These are phyloP conservation scores for Metarhizium sp. DNA, from an alignment of 2,329 filamentous ascomycete genomes.

Conservation along the genomic window DNA sequence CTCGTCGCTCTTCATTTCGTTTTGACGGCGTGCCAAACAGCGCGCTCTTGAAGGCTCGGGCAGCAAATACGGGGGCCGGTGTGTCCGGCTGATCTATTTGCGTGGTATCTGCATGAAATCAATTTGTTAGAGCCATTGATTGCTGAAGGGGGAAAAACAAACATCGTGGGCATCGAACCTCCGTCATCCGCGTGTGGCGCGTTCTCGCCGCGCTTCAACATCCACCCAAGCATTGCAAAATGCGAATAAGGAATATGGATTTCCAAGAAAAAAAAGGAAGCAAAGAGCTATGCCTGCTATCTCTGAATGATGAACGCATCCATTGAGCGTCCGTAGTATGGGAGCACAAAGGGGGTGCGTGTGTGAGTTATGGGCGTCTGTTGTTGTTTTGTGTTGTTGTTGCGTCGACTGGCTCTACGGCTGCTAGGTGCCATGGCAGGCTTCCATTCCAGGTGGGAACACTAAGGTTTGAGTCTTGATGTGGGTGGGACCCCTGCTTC, in stretches of 20 bases:
- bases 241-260: background rate
- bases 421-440: too few relatives aligned
- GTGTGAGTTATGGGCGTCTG: background rate
- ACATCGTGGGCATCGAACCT: constrained; percentile 4
- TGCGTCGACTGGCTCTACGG: background rate
- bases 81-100: constrained; percentile 53
- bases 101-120: constrained; percentile 25
- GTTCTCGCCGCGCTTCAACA: constrained; percentile 37
- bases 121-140: background rate
- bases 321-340: background rate
- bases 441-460: too few relatives aligned
- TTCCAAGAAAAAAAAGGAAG: background rate
- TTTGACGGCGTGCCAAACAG: constrained; percentile 50
- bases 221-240: constrained; percentile 48
- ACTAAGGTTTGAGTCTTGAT: too few relatives aligned
- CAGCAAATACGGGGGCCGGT: constrained; percentile 57
- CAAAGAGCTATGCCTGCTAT: background rate
- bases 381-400: constrained; percentile 1
- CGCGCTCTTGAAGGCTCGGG: constrained; percentile 53
- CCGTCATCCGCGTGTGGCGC: constrained; percentile 22
- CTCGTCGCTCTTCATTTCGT: constrained; percentile 22
- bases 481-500: too few relatives aligned
- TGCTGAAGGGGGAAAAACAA: background rate
- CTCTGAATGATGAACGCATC: background rate
- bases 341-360: background rate